Percentiles rank a stretch among this genome's conserved stretches.
Evolutionary conservation across 2,329 filamentous ascomycete species (phyloP).

Genomic region (Xylaria sp.): DNA sequence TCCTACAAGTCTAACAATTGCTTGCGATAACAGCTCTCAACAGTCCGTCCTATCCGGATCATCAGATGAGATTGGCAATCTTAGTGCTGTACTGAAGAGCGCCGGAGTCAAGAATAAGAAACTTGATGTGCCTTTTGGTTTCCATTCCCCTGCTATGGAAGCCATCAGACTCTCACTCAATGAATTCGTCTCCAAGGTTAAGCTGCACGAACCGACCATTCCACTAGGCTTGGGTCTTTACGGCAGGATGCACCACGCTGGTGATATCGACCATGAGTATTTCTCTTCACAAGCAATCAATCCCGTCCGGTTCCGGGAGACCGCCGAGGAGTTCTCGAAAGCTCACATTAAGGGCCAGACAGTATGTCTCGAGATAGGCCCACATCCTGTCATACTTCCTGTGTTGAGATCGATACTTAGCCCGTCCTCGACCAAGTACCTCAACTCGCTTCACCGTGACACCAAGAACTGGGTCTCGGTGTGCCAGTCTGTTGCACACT

Average conservation of each 20-base stretch:
- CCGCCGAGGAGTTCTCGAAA: neutral
- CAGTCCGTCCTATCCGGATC: slow-evolving; percentile 20
- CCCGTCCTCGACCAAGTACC: neutral
- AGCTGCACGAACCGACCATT: neutral
- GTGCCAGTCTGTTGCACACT: neutral
- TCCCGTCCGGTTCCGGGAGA: neutral
- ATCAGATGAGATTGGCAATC: neutral
- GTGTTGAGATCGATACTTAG: neutral
- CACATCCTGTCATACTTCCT: neutral
- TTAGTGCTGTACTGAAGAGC: neutral
- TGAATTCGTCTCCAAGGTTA: neutral
- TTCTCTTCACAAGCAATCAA: neutral
- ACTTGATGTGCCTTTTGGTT: neutral
- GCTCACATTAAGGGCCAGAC: neutral
- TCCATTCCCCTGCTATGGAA: neutral
- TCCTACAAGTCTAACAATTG: slow-evolving; percentile 6
- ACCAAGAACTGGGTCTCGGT: neutral
- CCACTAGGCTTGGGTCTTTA: neutral
- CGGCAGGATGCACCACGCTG: neutral
- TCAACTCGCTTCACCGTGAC: neutral
- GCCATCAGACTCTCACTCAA: neutral
- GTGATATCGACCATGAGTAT: neutral
- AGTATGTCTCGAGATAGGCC: neutral
- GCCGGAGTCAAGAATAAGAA: neutral
- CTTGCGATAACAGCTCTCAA: slow-evolving; percentile 14